These are phyloP conservation scores for Trichoderma afroharzianum DNA, from an alignment of 2,329 filamentous ascomycete genomes.

Conservation along the genomic window DNA sequence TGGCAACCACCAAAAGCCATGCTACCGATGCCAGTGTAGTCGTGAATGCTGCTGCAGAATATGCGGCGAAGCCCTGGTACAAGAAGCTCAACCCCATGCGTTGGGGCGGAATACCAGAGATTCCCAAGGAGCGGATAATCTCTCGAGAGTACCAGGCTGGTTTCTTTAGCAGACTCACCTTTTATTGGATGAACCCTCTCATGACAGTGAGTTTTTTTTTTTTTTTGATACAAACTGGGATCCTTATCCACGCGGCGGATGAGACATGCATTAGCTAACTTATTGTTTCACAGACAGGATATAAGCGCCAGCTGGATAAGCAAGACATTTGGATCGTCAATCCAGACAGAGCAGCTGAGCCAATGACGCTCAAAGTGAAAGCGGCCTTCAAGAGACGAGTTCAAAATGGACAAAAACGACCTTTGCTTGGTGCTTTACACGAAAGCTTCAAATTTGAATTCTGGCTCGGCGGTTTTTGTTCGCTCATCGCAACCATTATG, in stretches of 20 bases:
- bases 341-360: conserved; percentile 68
- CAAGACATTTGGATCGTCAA: conserved; percentile 91
- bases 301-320: conserved; percentile 75
- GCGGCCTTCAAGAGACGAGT: conserved; percentile 66
- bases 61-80: conserved; percentile 57
- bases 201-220: conserved; percentile 74
- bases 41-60: conserved; percentile 35
- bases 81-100: conserved; percentile 58
- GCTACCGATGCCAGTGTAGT: conserved; percentile 51
- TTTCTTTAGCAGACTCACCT: conserved; percentile 72
- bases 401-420: conserved; percentile 64
- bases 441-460: conserved; percentile 86
- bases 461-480: conserved; percentile 74
- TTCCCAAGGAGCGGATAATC: conserved; percentile 49
- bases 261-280: neutral
- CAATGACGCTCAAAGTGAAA: conserved; percentile 63
- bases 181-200: conserved; percentile 85
- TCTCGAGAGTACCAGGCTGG: conserved; percentile 70
- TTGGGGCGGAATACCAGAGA: conserved; percentile 54
- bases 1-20: conserved; percentile 42
- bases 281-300: conserved; percentile 59
- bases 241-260: neutral
- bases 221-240: neutral
- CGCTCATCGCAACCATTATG: conserved; percentile 67
- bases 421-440: conserved; percentile 75